These are phyloP conservation scores for Pseudoturritis turrita DNA, from an alignment of 345 rosid genomes.

Conservation along the genomic window DNA sequence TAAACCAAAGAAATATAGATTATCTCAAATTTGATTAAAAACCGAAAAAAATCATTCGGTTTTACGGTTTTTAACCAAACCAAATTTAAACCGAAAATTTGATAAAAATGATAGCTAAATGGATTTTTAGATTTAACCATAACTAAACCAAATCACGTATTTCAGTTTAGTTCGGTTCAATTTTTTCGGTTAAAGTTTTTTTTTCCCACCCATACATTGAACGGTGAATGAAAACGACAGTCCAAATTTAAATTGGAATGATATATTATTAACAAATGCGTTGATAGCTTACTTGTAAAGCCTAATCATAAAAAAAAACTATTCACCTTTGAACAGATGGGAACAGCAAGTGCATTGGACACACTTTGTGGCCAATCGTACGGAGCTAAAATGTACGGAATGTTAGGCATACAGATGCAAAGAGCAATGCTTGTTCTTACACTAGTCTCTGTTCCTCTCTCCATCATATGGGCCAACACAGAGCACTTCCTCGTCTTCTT, in stretches of 20 bases:
- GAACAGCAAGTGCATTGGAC: constrained; percentile 69
- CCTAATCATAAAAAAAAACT: neutral
- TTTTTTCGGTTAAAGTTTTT: too few relatives aligned
- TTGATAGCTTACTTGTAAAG: neutral
- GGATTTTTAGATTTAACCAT: too few relatives aligned
- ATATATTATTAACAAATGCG: neutral
- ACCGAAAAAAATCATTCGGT: too few relatives aligned
- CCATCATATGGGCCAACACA: constrained; percentile 52
- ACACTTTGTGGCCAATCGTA: constrained; percentile 66
- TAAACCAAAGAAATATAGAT: too few relatives aligned
- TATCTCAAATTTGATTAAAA: too few relatives aligned
- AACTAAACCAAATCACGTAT: too few relatives aligned
- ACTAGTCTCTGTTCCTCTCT: constrained; percentile 44
- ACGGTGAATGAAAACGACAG: neutral
- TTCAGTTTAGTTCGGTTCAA: too few relatives aligned
- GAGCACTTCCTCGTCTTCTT: constrained; percentile 36
- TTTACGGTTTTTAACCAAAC: too few relatives aligned
- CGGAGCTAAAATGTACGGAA: constrained; percentile 63
- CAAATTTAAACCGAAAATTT: too few relatives aligned
- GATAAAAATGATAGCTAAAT: too few relatives aligned
- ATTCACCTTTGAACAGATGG: constrained; percentile 33
- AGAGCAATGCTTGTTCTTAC: constrained; percentile 59
- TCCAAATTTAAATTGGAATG: neutral
- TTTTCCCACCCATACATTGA: too few relatives aligned
- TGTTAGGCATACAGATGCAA: constrained; percentile 62